Base-by-base conservation (phyloP, 1,284 basidiomycete species). In the Mycosarcoma mackinlayi region DNA sequence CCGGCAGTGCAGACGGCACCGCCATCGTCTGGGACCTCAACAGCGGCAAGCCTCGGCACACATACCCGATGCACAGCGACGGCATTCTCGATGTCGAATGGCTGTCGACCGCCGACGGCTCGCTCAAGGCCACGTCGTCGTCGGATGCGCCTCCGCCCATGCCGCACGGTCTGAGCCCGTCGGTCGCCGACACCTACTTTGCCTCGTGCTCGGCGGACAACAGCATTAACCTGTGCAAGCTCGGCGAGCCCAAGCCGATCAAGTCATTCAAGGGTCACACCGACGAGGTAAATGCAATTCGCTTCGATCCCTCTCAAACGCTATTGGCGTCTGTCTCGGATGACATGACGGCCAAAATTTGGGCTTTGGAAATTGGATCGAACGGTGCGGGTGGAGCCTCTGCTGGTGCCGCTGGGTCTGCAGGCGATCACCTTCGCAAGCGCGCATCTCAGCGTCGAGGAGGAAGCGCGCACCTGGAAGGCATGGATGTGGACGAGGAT, bases 21-120 rank as follows among this genome's bases (percentile, higher is more conserved):
- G 78, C 76, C 37, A 83, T 83, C 34, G 79, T 81, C 4, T 83
- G 81, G 81, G 81, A 83, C 45, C 58, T 81, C n/a, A 65, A 75
- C 45, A 78, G 74, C 47, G 81, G 81, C 39, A 81, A 78, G 57
- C 75, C 78, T 19, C 69, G 77, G 24, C 75, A 82, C 64, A 79
- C 81, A 40, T 80, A 74, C 53, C 65, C 65, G 18, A 42, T 80
- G 4, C 81, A 83, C 57, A 73, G 74, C 37, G 79, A 81, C 57
- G 71, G 72, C 31, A 76, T 81, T 6, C 58, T 83, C 21, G 81
- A 82, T 35, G 79, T 80, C 24, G 80, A 83, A 40, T 83, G 81
- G 81, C 62, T 83, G 21, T 74, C 73, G 21, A 68, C 60, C 3
- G 70, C 70, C 24, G 60, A 68, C 18, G 70, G 67, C 16, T 68